phyloP scores from a whole-genome alignment of 371 early-diverging fungal species.

The Phascolomyces articulosus region DNA sequence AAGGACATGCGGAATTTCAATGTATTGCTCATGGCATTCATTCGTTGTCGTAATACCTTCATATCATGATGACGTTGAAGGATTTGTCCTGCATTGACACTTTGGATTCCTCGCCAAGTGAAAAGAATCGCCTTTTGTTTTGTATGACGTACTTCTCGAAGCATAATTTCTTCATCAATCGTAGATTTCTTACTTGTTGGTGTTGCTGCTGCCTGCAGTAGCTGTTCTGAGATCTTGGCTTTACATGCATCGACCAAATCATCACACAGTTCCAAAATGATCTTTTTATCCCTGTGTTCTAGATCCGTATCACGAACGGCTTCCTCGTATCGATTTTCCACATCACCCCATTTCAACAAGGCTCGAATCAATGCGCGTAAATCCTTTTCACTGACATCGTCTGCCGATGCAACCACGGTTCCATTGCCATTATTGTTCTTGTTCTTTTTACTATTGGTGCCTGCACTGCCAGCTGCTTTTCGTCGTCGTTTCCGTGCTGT shows the following conservation, averaged over 20 bases:
- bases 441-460: neutral
- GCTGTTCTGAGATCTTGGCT: constrained; percentile 64
- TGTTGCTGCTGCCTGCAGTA: constrained; percentile 31
- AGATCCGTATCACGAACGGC: constrained; percentile 83
- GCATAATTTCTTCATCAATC: constrained; percentile 46
- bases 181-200: constrained; percentile 13
- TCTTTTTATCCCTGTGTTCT: constrained; percentile 65
- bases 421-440: constrained; percentile 19
- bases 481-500: constrained; percentile 18
- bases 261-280: constrained; percentile 57
- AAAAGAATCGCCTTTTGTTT: constrained; percentile 80
- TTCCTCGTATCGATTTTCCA: constrained; percentile 76
- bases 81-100: constrained; percentile 84
- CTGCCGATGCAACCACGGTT: too few species aligned
- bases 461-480: neutral
- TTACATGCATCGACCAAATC: constrained; percentile 78
- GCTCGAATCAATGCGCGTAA: constrained; percentile 79
- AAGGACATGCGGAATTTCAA: constrained; percentile 67
- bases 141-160: constrained; percentile 57
- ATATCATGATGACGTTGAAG: constrained; percentile 66
- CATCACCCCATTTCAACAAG: constrained; percentile 81
- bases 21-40: constrained; percentile 25
- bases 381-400: constrained; percentile 76
- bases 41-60: constrained; percentile 43
- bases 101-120: constrained; percentile 77